phyloP scores from a whole-genome alignment of 495 filamentous ascomycete genomes.

The Penicillium paradoxum region DNA sequence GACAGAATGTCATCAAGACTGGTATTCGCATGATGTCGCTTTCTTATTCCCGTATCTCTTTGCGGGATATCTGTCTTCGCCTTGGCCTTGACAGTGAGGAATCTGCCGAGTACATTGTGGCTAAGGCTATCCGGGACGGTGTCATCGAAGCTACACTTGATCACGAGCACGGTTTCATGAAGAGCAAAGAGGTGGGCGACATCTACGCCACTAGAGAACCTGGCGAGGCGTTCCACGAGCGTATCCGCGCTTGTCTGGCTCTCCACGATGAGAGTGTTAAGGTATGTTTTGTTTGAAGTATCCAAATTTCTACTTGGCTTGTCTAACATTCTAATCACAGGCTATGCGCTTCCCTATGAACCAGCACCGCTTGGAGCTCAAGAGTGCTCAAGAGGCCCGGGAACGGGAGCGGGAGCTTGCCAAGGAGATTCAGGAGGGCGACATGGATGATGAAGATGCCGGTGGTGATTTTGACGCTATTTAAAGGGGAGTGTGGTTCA shows the following conservation, averaged over 20 bases:
- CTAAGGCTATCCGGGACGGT: slow-evolving; percentile 95
- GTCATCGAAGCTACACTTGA: slow-evolving; percentile 96
- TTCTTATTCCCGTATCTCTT: slow-evolving; percentile 94
- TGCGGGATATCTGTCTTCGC: slow-evolving; percentile 94
- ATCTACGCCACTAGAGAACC: slow-evolving; percentile 95
- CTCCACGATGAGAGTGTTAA: slow-evolving; percentile 97
- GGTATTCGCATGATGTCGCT: slow-evolving; percentile 98
- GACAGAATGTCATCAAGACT: slow-evolving; percentile 99
- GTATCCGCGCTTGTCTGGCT: slow-evolving; percentile 82
- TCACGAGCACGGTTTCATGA: slow-evolving; percentile 94
- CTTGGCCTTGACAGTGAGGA: slow-evolving; percentile 90
- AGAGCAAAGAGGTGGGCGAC: slow-evolving; percentile 92
- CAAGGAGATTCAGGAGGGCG: slow-evolving; percentile 98
- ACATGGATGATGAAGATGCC: slow-evolving; percentile 95
- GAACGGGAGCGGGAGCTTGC: slow-evolving; percentile 94
- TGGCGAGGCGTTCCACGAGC: slow-evolving; percentile 93
- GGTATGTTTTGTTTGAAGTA: slow-evolving; percentile 47
- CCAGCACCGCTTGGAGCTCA: slow-evolving; percentile 93
- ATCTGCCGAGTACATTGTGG: slow-evolving; percentile 97
- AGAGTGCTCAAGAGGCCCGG: slow-evolving; percentile 94
- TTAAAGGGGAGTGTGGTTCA: slow-evolving; percentile 45
- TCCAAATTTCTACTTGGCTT: neutral
- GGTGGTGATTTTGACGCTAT: slow-evolving; percentile 96
- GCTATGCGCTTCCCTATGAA: slow-evolving; percentile 99
- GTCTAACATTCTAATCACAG: slow-evolving; percentile 39